Evolutionary conservation across 495 filamentous ascomycete genomes (phyloP).

Genomic region (Penicillium tannophilum): DNA sequence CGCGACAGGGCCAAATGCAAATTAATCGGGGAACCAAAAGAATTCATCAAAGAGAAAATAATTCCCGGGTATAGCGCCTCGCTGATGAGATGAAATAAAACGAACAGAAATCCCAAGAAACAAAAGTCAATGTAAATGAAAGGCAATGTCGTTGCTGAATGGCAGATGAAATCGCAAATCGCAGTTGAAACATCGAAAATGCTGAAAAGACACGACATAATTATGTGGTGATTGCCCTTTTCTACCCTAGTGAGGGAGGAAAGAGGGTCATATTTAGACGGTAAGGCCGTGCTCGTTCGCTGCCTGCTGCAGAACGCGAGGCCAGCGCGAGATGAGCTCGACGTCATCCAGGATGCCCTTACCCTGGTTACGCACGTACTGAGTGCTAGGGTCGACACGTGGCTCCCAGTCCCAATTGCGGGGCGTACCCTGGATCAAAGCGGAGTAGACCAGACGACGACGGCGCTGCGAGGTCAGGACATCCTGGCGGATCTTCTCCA

Average conservation of each 20-base stretch:
- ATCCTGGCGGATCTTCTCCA: constrained; percentile 66
- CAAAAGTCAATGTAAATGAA: constrained; percentile 5
- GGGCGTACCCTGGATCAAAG: constrained; percentile 68
- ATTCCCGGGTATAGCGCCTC: constrained; percentile 45
- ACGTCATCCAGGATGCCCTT: constrained; percentile 49
- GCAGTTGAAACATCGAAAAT: constrained; percentile 12
- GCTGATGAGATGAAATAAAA: constrained; percentile 27
- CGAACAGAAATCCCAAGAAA: constrained; percentile 1
- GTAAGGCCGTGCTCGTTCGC: constrained; percentile 33
- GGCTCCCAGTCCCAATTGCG: constrained; percentile 80
- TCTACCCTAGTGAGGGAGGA: not conserved
- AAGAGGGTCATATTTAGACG: not conserved
- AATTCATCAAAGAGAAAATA: constrained; percentile 15
- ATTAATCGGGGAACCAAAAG: constrained; percentile 4
- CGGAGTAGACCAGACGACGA: constrained; percentile 71
- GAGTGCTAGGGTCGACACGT: constrained; percentile 66
- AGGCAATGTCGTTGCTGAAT: not conserved
- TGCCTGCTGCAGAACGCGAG: constrained; percentile 44
- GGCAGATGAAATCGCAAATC: constrained; percentile 1
- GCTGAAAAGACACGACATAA: not conserved
- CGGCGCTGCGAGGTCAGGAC: constrained; percentile 73
- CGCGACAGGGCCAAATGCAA: constrained; percentile 6
- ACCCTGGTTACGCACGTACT: constrained; percentile 60
- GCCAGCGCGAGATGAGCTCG: constrained; percentile 51
- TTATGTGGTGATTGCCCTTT: not conserved